These are phyloP conservation scores for Tetrahymena elliotti DNA, from an alignment of 73 alveolate genomes.

Conservation along the genomic window DNA sequence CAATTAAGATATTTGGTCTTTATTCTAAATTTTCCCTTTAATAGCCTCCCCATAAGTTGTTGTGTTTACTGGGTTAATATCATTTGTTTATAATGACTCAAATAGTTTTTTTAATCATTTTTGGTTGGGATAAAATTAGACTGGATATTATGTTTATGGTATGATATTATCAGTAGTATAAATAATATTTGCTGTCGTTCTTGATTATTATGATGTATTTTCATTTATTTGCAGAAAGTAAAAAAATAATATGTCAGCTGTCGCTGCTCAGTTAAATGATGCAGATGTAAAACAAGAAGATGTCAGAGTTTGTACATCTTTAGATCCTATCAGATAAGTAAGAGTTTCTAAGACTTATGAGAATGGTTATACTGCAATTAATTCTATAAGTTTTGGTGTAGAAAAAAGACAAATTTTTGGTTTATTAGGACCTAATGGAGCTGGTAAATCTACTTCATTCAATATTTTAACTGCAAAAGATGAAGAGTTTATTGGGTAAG, in stretches of 20 bases:
- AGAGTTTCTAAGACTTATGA: slow-evolving; percentile 7
- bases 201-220: background rate
- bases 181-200: background rate
- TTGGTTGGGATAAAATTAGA: background rate
- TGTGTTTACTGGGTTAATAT: background rate
- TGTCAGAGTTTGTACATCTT: background rate
- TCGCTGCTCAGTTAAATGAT: background rate
- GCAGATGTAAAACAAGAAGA: background rate
- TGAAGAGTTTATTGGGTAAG: slow-evolving; percentile 44
- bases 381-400: slow-evolving; percentile 11
- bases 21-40: background rate
- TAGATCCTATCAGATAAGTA: slow-evolving; percentile 14
- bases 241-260: background rate
- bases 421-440: slow-evolving; percentile 57
- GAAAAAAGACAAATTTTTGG: slow-evolving; percentile 19
- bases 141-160: background rate
- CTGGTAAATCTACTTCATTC: slow-evolving; percentile 51
- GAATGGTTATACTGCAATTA: slow-evolving; percentile 28
- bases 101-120: background rate
- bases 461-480: slow-evolving; percentile 35
- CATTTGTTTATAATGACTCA: background rate
- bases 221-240: background rate
- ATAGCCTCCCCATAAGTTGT: background rate
- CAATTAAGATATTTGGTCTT: background rate
- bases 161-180: background rate